Evolutionary conservation across 192 early-diverging fungal genomes (phyloP).

Genomic region (Podila minutissima): DNA sequence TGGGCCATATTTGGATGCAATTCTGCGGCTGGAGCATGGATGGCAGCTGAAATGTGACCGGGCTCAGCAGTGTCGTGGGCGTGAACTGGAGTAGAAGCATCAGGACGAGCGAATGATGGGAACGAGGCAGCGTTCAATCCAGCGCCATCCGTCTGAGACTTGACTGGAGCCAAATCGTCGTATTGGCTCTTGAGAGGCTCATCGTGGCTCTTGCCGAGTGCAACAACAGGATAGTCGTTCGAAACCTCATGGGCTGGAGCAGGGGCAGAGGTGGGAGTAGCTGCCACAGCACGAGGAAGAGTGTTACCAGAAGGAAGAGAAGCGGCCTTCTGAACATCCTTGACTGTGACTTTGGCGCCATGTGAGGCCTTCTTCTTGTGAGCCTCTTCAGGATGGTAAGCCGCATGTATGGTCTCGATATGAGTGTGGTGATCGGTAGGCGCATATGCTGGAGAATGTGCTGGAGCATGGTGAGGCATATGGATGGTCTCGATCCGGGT

Average conservation of each 20-base stretch:
- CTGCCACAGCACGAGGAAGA: neutral
- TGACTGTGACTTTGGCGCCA: no score
- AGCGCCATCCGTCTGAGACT: neutral
- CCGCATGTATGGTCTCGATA: neutral
- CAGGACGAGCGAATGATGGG: neutral
- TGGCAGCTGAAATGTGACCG: neutral
- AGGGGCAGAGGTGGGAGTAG: neutral
- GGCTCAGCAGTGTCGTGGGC: neutral
- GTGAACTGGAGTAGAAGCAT: neutral
- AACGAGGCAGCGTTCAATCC: neutral
- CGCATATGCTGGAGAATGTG: neutral
- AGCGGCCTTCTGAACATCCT: no score
- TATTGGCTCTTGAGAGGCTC: neutral
- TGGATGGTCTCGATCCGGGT: constrained; percentile 13
- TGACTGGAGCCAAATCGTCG: neutral
- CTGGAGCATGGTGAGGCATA: neutral
- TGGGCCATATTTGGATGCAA: neutral
- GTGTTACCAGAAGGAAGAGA: neutral
- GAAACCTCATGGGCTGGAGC: neutral
- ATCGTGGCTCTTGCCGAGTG: constrained; percentile 9
- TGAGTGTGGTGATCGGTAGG: neutral
- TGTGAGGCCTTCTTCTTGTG: neutral
- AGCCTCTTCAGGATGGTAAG: neutral
- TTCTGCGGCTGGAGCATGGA: neutral
- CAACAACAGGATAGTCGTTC: neutral